Percentiles rank a stretch among this genome's conserved stretches.
Evolutionary conservation across 2,329 filamentous ascomycete species (phyloP).

Genomic region (Fusarium coffeatum): DNA sequence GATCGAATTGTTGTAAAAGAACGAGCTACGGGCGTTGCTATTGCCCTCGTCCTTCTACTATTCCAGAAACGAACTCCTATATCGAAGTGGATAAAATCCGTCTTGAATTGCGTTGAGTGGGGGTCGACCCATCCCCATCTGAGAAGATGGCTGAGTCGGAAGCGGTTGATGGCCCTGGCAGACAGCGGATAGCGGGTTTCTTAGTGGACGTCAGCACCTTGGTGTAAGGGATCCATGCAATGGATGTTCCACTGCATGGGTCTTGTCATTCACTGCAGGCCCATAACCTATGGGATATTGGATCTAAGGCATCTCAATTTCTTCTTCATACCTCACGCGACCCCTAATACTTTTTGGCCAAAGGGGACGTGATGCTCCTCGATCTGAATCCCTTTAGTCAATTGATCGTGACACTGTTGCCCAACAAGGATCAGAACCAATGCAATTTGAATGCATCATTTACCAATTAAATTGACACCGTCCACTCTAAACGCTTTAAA

Average conservation of each 20-base stretch:
- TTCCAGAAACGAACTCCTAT: conserved; percentile 36
- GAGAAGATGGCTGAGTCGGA: conserved; percentile 31
- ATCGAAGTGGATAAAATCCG: conserved; percentile 31
- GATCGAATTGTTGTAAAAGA: conserved; percentile 18
- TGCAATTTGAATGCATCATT: conserved; percentile 7
- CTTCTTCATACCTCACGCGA: conserved; percentile 36
- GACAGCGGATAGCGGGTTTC: conserved; percentile 31
- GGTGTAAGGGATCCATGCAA: conserved; percentile 11
- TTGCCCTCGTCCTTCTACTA: conserved; percentile 30
- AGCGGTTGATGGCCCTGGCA: conserved; percentile 29
- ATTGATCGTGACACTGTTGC: not conserved
- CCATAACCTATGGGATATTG: not conserved
- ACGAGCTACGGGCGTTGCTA: conserved; percentile 7
- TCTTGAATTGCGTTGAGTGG: conserved; percentile 32
- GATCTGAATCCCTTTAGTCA: not conserved
- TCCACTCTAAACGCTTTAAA: conserved; percentile 21
- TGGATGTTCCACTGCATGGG: not conserved
- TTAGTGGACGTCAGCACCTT: conserved; percentile 8
- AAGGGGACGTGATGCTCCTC: not conserved
- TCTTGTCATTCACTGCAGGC: conserved; percentile 8
- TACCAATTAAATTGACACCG: conserved; percentile 10
- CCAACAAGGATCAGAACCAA: not conserved
- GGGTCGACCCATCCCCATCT: conserved; percentile 25
- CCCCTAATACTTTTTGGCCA: conserved; percentile 10
- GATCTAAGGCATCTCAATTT: conserved; percentile 19